These are phyloP conservation scores for Claviceps sp. DNA, from an alignment of 2,329 filamentous ascomycete genomes.

Conservation along the genomic window DNA sequence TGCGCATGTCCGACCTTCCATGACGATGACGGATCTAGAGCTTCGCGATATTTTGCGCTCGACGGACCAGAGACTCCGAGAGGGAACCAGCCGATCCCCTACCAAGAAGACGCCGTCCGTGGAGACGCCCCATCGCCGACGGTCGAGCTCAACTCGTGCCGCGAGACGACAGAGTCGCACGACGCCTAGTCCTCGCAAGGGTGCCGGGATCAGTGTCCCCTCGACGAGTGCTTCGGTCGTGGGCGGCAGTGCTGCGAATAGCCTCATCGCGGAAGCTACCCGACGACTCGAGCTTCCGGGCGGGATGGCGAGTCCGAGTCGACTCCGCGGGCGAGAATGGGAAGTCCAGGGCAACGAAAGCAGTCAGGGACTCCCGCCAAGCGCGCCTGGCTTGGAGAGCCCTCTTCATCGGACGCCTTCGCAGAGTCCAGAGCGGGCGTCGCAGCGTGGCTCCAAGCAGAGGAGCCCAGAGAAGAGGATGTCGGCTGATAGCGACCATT, in stretches of 20 bases:
- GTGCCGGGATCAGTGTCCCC: conserved; percentile 8
- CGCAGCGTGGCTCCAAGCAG: conserved; percentile 8
- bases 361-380: conserved; percentile 5
- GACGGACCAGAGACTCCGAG: conserved; percentile 37
- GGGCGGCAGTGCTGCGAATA: conserved; percentile 25
- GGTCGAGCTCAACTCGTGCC: conserved; percentile 4
- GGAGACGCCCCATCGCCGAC: conserved; percentile 9
- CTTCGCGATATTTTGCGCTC: conserved; percentile 37
- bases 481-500: conserved; percentile 30
- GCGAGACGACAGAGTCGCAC: conserved; percentile 8
- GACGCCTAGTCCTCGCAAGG: conserved; percentile 17
- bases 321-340: conserved; percentile 17
- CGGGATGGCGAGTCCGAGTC: conserved; percentile 31
- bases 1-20: conserved; percentile 12
- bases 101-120: conserved; percentile 16
- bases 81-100: conserved; percentile 20
- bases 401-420: conserved; percentile 6
- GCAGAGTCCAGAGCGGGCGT: conserved; percentile 10
- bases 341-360: conserved; percentile 7
- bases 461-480: conserved; percentile 10
- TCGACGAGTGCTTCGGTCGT: conserved; percentile 15
- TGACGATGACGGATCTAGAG: conserved; percentile 30
- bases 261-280: conserved; percentile 23
- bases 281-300: conserved; percentile 22
- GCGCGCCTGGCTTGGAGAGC: conserved; percentile 6